A percentile compares a stretch with the other conserved stretches of the same genome.
These are phyloP conservation scores for Westerdykella sp. DNA, from an alignment of 2,329 filamentous ascomycete genomes.

Conservation along the genomic window DNA sequence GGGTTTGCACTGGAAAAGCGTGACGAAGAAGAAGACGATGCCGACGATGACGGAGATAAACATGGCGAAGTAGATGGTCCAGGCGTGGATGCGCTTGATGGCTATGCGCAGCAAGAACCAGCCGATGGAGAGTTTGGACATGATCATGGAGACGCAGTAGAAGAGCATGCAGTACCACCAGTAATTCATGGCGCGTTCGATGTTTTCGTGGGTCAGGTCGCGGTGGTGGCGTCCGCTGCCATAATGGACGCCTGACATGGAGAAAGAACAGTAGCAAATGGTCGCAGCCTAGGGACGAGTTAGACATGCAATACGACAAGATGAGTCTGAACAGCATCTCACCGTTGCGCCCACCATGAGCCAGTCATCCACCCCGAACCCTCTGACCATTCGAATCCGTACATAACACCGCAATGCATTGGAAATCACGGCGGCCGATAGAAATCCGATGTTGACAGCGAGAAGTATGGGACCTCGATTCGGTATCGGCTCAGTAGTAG, in stretches of 20 bases:
- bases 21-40: conserved; percentile 42
- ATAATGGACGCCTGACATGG: conserved; percentile 26
- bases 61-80: conserved; percentile 37
- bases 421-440: conserved; percentile 19
- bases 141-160: conserved; percentile 30
- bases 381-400: conserved; percentile 28
- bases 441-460: conserved; percentile 24
- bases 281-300: not conserved
- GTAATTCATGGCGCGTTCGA: conserved; percentile 28
- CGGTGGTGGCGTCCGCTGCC: conserved; percentile 30
- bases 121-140: conserved; percentile 29
- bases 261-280: not conserved
- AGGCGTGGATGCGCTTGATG: conserved; percentile 21
- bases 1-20: conserved; percentile 48
- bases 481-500: conserved; percentile 10
- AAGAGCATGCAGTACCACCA: conserved; percentile 34
- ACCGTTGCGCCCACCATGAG: conserved; percentile 30
- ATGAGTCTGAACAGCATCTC: conserved; percentile 1
- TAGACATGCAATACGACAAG: no score
- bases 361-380: conserved; percentile 32
- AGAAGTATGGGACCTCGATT: conserved; percentile 30
- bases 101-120: conserved; percentile 33
- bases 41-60: conserved; percentile 32
- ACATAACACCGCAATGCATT: conserved; percentile 27
- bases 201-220: conserved; percentile 16